A percentile compares a stretch with the other conserved stretches of the same genome.
Conservation (phyloP, 2,329 filamentous ascomycete genomes). For the Curvularia spicifera region DNA sequence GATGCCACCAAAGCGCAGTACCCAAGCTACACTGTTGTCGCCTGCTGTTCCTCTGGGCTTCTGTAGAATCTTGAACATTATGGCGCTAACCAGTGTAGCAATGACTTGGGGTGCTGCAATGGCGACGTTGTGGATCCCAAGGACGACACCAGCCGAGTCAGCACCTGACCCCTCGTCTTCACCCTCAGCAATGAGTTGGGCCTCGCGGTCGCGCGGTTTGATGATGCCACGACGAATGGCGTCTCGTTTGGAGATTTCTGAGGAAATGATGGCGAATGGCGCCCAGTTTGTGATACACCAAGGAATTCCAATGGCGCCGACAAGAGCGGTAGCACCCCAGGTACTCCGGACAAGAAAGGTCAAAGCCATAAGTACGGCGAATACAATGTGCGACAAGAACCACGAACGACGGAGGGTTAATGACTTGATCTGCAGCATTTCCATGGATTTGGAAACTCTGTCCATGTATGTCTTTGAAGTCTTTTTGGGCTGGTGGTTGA, state of each 20-base stretch:
- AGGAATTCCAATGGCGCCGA: slow-evolving; percentile 83
- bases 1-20: slow-evolving; percentile 81
- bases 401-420: slow-evolving; percentile 88
- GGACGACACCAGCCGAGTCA: slow-evolving; percentile 85
- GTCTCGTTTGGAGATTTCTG: slow-evolving; percentile 86
- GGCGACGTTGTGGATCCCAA: slow-evolving; percentile 95
- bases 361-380: slow-evolving; percentile 79
- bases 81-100: slow-evolving; percentile 81
- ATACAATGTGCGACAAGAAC: slow-evolving; percentile 84
- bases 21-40: slow-evolving; percentile 86
- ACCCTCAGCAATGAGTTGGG: slow-evolving; percentile 49
- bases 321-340: slow-evolving; percentile 73
- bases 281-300: slow-evolving; percentile 96
- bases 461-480: slow-evolving; percentile 31
- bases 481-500: slow-evolving; percentile 30
- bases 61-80: slow-evolving; percentile 84
- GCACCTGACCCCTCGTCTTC: slow-evolving; percentile 64
- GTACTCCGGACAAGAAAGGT: slow-evolving; percentile 80
- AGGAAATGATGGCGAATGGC: slow-evolving; percentile 92
- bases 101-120: slow-evolving; percentile 91
- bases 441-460: slow-evolving; percentile 53
- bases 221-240: slow-evolving; percentile 64
- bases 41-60: slow-evolving; percentile 84
- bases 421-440: slow-evolving; percentile 75
- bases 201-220: slow-evolving; percentile 49